Base-by-base conservation (phyloP, 2,329 filamentous ascomycete genomes). In the Xylariaceae sp. region DNA sequence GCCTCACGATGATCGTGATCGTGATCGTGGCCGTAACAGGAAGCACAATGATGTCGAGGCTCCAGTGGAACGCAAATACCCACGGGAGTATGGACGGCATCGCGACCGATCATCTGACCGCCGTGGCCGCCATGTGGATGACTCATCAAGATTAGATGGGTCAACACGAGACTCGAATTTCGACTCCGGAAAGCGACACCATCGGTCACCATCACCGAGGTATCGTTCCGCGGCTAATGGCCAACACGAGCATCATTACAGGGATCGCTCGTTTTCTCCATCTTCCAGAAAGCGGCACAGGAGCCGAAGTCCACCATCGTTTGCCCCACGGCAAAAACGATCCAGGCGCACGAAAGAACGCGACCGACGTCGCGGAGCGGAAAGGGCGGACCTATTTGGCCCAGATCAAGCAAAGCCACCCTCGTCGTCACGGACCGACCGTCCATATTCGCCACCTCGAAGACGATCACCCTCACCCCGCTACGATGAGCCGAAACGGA, bases 211-310 rank as follows among this genome's bases (percentile, higher is more conserved):
- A 12, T 61, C 61, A 44, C 62, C 62, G 14, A 55, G 55, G 45
- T 59, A 65, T 49, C 54, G 62, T 52, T 60, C 63, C 48, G 68
- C 65, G 53, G 64, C 61, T 35, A 67, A 67, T 53, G 52, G 63
- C 39, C 67, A 65, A 47, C 66, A 67, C 44, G 67, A 65, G 48
- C 67, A 64, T 46, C 64, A 55, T 44, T 62, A 56, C 32, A 65
- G 65, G 44, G 61, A 64, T 47, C 63, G 57, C 40, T 62, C 58
- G 31, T 62, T 63, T 48, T 72, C 72, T 3, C 66, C 71, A 30
- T 62, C 68, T 19, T 68, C 70, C 6, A 54, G 66, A 33, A 76
- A 75, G 57, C 67, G 73, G 44, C 65, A 68, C 42, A 67, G 74
- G 49, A 75, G 68, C 49, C 67, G 67, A 44, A 75, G 71, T 42